Percentiles rank a stretch among this genome's conserved stretches.
These are phyloP conservation scores for Ustilago cynodontis DNA, from an alignment of 1,284 basidiomycete species.

Conservation along the genomic window DNA sequence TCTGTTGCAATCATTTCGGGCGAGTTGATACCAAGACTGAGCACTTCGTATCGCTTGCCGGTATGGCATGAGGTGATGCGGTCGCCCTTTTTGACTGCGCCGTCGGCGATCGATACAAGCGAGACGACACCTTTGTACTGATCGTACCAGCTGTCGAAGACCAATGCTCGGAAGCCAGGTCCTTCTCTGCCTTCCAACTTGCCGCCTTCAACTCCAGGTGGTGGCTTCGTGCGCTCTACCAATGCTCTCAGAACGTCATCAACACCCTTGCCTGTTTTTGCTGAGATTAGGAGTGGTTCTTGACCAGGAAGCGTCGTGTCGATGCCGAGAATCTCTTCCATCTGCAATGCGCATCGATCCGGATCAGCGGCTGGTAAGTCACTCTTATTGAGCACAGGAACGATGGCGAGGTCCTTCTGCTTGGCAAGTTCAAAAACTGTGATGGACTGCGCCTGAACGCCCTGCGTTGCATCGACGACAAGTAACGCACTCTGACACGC, in stretches of 20 bases:
- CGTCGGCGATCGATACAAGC: conserved; percentile 80
- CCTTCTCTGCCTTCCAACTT: conserved; percentile 50
- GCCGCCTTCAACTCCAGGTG: conserved; percentile 48
- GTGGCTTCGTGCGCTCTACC: conserved; percentile 76
- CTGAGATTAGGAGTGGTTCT: conserved; percentile 74
- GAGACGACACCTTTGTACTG: conserved; percentile 96
- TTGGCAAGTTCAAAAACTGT: conserved; percentile 91
- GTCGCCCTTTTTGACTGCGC: conserved; percentile 74
- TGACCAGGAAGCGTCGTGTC: conserved; percentile 71
- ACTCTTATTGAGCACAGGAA: conserved; percentile 95
- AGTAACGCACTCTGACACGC: conserved; percentile 94
- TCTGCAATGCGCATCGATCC: conserved; percentile 50
- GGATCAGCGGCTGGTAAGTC: conserved; percentile 56
- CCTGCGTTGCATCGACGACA: conserved; percentile 93
- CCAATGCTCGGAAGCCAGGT: conserved; percentile 77
- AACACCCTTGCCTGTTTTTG: conserved; percentile 90
- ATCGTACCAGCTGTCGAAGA: conserved; percentile 94
- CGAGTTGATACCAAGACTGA: conserved; percentile 90
- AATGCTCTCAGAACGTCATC: conserved; percentile 83
- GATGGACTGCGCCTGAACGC: conserved; percentile 96
- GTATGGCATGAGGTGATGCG: conserved; percentile 85
- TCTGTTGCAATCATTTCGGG: conserved; percentile 72
- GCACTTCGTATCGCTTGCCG: conserved; percentile 89
- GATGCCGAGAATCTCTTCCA: conserved; percentile 72
- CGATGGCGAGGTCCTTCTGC: conserved; percentile 80